Percentiles rank a stretch among this genome's conserved stretches.
These are phyloP conservation scores for Ogataea sp. DNA, from an alignment of 805 yeast genomes.

Conservation along the genomic window DNA sequence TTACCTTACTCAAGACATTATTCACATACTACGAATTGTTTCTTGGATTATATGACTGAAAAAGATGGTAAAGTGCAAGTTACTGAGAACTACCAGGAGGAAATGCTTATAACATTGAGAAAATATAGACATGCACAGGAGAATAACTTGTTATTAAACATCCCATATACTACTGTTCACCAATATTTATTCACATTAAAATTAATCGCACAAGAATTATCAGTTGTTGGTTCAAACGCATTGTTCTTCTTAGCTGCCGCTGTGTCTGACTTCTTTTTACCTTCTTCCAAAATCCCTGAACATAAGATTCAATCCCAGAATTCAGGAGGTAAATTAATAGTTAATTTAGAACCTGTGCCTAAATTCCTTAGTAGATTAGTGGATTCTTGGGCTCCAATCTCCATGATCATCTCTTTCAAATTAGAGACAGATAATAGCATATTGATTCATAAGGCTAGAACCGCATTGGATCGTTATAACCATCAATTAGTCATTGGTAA, in stretches of 20 bases:
- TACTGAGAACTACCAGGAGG: constrained; percentile 47
- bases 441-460: constrained; percentile 64
- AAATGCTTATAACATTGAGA: constrained; percentile 51
- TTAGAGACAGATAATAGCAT: constrained; percentile 78
- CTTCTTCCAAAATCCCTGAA: constrained; percentile 76
- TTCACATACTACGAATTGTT: constrained; percentile 75
- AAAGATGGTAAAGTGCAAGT: constrained; percentile 48
- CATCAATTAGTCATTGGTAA: constrained; percentile 96
- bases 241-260: constrained; percentile 94
- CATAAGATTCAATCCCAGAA: constrained; percentile 90
- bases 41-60: constrained; percentile 71
- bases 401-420: constrained; percentile 92
- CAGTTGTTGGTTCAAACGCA: constrained; percentile 46
- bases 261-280: constrained; percentile 92
- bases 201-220: constrained; percentile 52
- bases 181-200: constrained; percentile 85
- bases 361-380: constrained; percentile 84
- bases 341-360: constrained; percentile 92
- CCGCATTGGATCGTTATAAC: constrained; percentile 75
- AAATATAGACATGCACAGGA: constrained; percentile 46
- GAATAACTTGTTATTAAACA: constrained; percentile 45
- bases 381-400: constrained; percentile 89
- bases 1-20: constrained; percentile 90
- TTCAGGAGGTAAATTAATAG: constrained; percentile 62
- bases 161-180: constrained; percentile 93